Evolutionary conservation across 2,329 filamentous ascomycete genomes (phyloP), one percentile per base, ranked within the genome.

Genomic region (Paracoccidioides brasiliensis): DNA sequence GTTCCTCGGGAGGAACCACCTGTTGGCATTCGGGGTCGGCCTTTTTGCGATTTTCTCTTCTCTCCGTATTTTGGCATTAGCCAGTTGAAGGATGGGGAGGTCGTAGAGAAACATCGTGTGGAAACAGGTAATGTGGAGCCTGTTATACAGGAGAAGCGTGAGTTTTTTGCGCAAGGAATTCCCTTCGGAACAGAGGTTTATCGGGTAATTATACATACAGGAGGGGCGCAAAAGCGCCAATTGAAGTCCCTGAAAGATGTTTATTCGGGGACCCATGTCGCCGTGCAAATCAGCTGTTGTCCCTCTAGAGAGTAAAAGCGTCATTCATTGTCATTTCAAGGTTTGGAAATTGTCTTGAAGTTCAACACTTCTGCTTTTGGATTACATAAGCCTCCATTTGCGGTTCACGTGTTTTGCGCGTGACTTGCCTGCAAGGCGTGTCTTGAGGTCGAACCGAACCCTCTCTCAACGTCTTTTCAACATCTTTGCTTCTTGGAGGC

Each of bases 1-100:
- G 93, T 98, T 63, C 93, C 93, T 70, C 94, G 90, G 40, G 80
- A 84, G 55, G 88, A 94, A 58, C 93, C 93, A 59, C 93, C 93
- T 0, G 90, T 98, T 30, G 88, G 81, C 51, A 97, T 90, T 64
- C 89, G 83, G 52, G 88, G 85, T 1, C 90, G 82, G 42, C 91
- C 93, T 75, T 96, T 96, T 61, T 80, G 80, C 63, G 90, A 90
- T 78, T 94, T 95, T 71, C 88, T 88, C 67, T 83, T 85, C 69
- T 89, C 90, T 61, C 88, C 82, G 64, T 84, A 74, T 64, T 82
- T 85, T 38, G 91, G 91, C 56, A 87, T 80, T 50, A 97, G 85
- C 90, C 90, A 97, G 67, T 81, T 86, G 62, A 69, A 78, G 60
- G 67, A 74, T 66, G 61, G 74, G 60, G 66, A 78, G 58, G 87